Conservation (phyloP, 2,329 filamentous ascomycete genomes). For the Diaporthe batatas region DNA sequence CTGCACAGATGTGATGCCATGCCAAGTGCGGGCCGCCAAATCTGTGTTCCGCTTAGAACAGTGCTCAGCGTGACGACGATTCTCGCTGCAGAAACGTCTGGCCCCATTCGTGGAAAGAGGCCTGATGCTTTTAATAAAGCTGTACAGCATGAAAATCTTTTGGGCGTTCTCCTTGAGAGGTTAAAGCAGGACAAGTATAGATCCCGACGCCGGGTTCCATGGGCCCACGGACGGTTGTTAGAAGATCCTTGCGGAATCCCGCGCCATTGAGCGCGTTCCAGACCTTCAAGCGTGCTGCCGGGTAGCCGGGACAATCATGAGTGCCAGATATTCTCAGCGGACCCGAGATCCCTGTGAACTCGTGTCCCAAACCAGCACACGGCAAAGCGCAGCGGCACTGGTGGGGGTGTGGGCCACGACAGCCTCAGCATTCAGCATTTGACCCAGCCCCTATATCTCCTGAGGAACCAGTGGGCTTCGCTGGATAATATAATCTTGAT, state of each 20-base stretch:
- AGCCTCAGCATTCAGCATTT: slow-evolving; percentile 11
- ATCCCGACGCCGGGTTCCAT: neutral
- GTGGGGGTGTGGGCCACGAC: neutral
- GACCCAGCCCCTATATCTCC: neutral
- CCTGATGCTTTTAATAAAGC: neutral
- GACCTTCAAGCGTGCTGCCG: neutral
- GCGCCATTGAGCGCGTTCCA: slow-evolving; percentile 17
- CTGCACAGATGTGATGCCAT: slow-evolving; percentile 12
- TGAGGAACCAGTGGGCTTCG: neutral
- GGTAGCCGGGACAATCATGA: neutral
- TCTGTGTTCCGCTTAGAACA: slow-evolving; percentile 18
- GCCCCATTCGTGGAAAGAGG: neutral
- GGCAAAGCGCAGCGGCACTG: neutral
- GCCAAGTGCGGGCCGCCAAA: neutral
- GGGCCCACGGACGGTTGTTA: neutral
- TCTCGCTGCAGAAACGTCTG: neutral
- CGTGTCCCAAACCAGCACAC: neutral
- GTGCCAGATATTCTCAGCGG: neutral
- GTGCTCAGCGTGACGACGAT: neutral
- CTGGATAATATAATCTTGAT: neutral
- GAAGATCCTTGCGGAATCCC: neutral
- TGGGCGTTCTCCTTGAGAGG: neutral
- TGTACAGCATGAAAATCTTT: no score
- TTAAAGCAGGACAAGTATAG: neutral
- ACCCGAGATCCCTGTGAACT: slow-evolving; percentile 1